Evolutionary conservation across 306 rosid species (phyloP), one percentile per base, ranked within the genome.

Genomic region (Arachis hypogaea): DNA sequence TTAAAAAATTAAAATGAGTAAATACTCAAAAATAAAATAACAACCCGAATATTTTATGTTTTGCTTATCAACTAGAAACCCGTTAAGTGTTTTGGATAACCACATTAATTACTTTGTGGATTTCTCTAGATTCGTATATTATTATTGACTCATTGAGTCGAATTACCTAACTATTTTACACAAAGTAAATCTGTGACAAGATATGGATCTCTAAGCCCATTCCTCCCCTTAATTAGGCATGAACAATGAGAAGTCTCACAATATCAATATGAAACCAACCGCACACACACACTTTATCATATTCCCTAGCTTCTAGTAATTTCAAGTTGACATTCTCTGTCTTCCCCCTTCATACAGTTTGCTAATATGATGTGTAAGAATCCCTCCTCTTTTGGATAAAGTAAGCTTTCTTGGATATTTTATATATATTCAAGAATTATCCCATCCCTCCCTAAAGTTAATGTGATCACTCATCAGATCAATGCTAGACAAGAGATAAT

Each of bases 291-390:
- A 55, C 73, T 69, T 71, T 57, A 79, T 72, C 84, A 66, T 66
- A 72, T 63, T n/a, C 47, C 6, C n/a, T 58, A 75, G 50, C 65
- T 77, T 77, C 81, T 52, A 22, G 28, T 52, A 16, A 64, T 68
- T 72, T 57, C 77, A 77, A 72, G 80, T 76, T 63, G 80, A 73
- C 80, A 77, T 77, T 80, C 78, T 29, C n/a, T 56, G 74, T 60
- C 46, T 33, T 65, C 73, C 38, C 47, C 50, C 22, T 64, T 42
- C 46, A 51, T 38, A 63, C 72, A 47, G 74, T 33, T 56, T 51
- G 5, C 36, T 68, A 42, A 47, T 12, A 64, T 52, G 76, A 75
- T 29, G 80, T 50, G 43, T 11, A 61, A 14, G 79, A 75, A 79
- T 60, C 73, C 52, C 56, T 42, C 41, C 9, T 36, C 64, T 73